phyloP scores from a whole-genome alignment of 345 rosid genomes.

The Angophora floribunda region DNA sequence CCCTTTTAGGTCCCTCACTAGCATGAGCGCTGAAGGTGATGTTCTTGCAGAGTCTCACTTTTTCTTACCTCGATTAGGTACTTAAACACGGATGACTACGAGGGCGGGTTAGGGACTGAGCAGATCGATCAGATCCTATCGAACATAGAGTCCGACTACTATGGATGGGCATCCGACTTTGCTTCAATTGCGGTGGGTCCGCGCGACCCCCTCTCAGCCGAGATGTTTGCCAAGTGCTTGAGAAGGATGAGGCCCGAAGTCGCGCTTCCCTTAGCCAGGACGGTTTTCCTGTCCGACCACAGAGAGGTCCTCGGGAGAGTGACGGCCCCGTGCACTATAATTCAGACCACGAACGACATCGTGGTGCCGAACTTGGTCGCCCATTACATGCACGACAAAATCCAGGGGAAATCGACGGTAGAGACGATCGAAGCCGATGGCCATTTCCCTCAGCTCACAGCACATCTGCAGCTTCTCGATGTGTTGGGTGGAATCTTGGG shows the following conservation, averaged over 20 bases:
- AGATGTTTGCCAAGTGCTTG: neutral
- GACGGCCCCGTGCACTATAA: constrained; percentile 2
- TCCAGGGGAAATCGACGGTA: neutral
- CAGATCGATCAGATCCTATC: neutral
- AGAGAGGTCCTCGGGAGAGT: constrained; percentile 1
- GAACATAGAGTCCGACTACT: neutral
- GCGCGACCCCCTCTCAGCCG: neutral
- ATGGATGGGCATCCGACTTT: neutral
- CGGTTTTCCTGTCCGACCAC: constrained; percentile 2
- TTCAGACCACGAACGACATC: constrained; percentile 1
- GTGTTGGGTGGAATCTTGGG: neutral
- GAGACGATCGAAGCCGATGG: neutral
- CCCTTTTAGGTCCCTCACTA: neutral
- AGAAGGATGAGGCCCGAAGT: constrained; percentile 2
- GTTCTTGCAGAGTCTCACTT: neutral
- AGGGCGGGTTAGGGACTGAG: constrained; percentile 1
- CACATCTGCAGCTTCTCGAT: neutral
- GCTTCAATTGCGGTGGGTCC: neutral
- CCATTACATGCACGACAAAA: neutral
- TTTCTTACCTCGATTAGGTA: neutral
- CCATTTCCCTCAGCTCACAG: constrained; percentile 10
- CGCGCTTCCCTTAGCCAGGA: constrained; percentile 1
- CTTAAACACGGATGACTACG: neutral
- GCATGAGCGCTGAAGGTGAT: neutral
- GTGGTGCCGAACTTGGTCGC: constrained; percentile 5